phyloP scores from a whole-genome alignment of 805 yeast genomes.

The Ogataea nitratoaversa region DNA sequence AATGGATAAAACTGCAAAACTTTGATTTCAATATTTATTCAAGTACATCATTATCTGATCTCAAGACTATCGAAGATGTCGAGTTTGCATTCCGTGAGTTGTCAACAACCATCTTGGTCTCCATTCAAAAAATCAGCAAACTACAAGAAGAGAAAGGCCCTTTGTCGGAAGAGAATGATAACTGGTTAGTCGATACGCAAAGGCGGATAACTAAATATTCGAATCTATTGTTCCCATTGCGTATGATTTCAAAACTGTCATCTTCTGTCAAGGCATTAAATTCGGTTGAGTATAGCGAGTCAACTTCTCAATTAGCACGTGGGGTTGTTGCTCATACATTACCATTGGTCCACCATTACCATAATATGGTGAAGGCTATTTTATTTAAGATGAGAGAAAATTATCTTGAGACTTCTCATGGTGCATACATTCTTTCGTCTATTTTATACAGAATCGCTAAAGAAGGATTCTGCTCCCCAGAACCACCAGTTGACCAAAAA shows the following conservation, averaged over 20 bases:
- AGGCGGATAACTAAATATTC: conserved; percentile 38
- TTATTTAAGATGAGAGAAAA: conserved; percentile 41
- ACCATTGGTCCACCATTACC: conserved; percentile 64
- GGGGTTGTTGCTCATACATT: conserved; percentile 52
- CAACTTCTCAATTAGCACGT: conserved; percentile 35
- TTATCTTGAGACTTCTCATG: conserved; percentile 54
- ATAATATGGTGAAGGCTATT: conserved; percentile 41
- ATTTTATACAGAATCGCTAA: conserved; percentile 59
- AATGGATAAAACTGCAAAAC: conserved; percentile 39
- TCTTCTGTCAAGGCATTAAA: conserved; percentile 33
- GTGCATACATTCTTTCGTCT: conserved; percentile 54
- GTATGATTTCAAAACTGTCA: conserved; percentile 13
- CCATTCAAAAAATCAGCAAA: conserved; percentile 57
- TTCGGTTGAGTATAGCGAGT: conserved; percentile 33
- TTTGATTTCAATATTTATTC: conserved; percentile 22
- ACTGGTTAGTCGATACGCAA: conserved; percentile 61
- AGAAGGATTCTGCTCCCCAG: conserved; percentile 91
- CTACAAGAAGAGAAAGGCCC: conserved; percentile 26
- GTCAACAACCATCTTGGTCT: conserved; percentile 56
- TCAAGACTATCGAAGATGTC: conserved; percentile 28
- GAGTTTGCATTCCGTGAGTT: conserved; percentile 49
- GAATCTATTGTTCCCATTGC: conserved; percentile 30
- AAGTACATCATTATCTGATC: conserved; percentile 21
- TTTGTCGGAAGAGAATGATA: conserved; percentile 49
- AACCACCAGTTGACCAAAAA: conserved; percentile 63